A percentile compares a stretch with the other conserved stretches of the same genome.
These are phyloP conservation scores for Thermochaetoides dissita DNA, from an alignment of 2,329 filamentous ascomycete species.

Conservation along the genomic window DNA sequence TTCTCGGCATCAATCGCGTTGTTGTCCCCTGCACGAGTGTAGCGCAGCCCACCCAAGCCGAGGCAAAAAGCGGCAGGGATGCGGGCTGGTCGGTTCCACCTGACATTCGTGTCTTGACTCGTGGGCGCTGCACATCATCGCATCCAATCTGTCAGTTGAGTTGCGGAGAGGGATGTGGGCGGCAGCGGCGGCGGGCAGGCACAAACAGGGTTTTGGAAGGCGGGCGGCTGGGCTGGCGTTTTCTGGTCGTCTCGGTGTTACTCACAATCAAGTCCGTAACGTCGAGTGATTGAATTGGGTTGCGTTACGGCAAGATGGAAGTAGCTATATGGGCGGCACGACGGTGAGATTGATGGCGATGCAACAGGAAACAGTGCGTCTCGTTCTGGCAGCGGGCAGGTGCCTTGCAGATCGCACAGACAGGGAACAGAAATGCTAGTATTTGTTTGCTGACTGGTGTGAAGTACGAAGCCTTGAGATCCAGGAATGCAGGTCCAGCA, in stretches of 20 bases:
- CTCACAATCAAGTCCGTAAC: no score
- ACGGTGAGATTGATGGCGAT: no score
- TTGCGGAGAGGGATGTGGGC: constrained; percentile 1
- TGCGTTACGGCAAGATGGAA: no score
- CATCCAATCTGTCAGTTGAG: constrained; percentile 9
- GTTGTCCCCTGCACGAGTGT: constrained; percentile 8
- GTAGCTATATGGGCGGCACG: no score
- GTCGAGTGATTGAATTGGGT: no score
- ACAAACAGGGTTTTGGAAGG: no score
- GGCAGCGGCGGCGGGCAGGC: neutral
- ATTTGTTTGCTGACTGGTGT: neutral
- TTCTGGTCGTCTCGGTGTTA: neutral
- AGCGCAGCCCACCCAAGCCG: constrained; percentile 6
- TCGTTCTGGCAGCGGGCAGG: no score
- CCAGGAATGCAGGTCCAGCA: constrained; percentile 10
- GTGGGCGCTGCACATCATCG: constrained; percentile 17
- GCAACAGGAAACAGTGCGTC: no score
- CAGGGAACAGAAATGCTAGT: neutral
- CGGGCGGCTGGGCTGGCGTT: no score
- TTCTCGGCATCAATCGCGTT: constrained; percentile 12
- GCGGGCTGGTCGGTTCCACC: constrained; percentile 12
- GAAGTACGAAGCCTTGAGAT: constrained; percentile 3
- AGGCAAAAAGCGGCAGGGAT: constrained; percentile 11
- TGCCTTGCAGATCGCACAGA: no score
- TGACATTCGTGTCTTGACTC: constrained; percentile 14